phyloP scores from a whole-genome alignment of 2,329 filamentous ascomycete species.

The Hypocreales sp. region DNA sequence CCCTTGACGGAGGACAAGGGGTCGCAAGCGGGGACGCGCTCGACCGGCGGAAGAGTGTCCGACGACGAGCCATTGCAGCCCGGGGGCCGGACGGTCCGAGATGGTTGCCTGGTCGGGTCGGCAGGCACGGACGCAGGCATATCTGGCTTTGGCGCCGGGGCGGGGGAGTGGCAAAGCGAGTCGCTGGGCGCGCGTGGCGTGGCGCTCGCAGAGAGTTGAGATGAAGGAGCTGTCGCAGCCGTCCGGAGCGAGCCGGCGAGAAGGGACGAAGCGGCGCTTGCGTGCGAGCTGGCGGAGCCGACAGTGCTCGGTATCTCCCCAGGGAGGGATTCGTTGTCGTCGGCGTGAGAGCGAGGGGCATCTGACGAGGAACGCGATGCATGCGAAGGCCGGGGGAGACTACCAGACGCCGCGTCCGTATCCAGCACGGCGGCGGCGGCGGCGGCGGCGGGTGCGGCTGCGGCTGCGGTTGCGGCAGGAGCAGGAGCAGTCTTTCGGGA shows the following conservation, averaged over 20 bases:
- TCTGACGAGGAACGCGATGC: slow-evolving; percentile 10
- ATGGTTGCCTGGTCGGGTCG: slow-evolving; percentile 15
- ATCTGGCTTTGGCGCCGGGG: slow-evolving; percentile 35
- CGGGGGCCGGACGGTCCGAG: slow-evolving; percentile 12
- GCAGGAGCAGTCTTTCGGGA: slow-evolving; percentile 7
- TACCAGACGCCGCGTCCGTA: slow-evolving; percentile 11
- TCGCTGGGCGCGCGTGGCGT: slow-evolving; percentile 17
- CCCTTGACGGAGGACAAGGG: slow-evolving; percentile 36
- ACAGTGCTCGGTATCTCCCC: slow-evolving; percentile 56
- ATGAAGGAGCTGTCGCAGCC: slow-evolving; percentile 23
- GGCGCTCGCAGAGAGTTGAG: slow-evolving; percentile 24
- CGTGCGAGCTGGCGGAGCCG: slow-evolving; percentile 57
- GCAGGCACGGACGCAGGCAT: slow-evolving; percentile 35
- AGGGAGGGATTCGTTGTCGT: slow-evolving; percentile 41
- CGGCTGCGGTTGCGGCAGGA: background rate
- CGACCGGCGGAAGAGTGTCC: slow-evolving; percentile 17
- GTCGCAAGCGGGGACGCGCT: slow-evolving; percentile 41
- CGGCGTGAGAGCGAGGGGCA: slow-evolving; percentile 26
- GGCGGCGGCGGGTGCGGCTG: slow-evolving; percentile 4
- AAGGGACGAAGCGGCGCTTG: slow-evolving; percentile 55
- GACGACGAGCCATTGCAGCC: slow-evolving; percentile 17
- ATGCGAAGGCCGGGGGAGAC: slow-evolving; percentile 7
- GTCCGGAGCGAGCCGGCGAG: slow-evolving; percentile 39
- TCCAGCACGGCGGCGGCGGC: too few relatives aligned
- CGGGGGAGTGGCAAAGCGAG: slow-evolving; percentile 33